phyloP scores from a whole-genome alignment of 1,284 basidiomycete genomes.

The Sporisorium sorghi region DNA sequence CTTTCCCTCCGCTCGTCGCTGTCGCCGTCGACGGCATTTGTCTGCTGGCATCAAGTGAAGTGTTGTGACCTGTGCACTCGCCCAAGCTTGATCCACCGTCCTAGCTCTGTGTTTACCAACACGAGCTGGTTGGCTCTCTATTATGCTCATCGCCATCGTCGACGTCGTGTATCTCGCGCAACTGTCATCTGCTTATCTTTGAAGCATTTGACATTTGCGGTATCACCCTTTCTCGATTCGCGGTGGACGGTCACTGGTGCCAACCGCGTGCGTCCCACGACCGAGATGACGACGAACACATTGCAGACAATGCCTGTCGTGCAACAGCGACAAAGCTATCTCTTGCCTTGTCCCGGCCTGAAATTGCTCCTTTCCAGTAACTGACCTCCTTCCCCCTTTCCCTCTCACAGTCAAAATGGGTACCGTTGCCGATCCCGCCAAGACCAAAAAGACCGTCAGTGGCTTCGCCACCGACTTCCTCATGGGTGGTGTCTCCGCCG shows the following conservation, averaged over 20 bases:
- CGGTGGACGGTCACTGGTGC: too few relatives aligned
- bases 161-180: not conserved
- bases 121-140: not conserved
- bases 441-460: slow-evolving; percentile 58
- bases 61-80: not conserved
- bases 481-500: slow-evolving; percentile 70
- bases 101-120: not conserved
- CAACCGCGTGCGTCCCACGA: too few relatives aligned
- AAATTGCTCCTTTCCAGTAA: too few relatives aligned
- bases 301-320: not conserved
- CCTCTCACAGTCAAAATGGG: slow-evolving; percentile 54
- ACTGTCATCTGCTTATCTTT: slow-evolving; percentile 1
- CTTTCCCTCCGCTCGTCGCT: not conserved
- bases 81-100: not conserved
- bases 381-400: too few relatives aligned
- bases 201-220: not conserved
- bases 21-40: not conserved
- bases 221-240: not conserved
- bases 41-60: not conserved
- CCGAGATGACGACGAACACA: not conserved
- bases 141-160: not conserved
- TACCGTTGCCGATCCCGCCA: slow-evolving; percentile 60
- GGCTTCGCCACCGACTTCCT: slow-evolving; percentile 68
- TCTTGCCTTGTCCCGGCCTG: too few relatives aligned
- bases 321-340: not conserved